phyloP scores from a whole-genome alignment of 352 stramenopile genomes.

The Phytophthora vignae region DNA sequence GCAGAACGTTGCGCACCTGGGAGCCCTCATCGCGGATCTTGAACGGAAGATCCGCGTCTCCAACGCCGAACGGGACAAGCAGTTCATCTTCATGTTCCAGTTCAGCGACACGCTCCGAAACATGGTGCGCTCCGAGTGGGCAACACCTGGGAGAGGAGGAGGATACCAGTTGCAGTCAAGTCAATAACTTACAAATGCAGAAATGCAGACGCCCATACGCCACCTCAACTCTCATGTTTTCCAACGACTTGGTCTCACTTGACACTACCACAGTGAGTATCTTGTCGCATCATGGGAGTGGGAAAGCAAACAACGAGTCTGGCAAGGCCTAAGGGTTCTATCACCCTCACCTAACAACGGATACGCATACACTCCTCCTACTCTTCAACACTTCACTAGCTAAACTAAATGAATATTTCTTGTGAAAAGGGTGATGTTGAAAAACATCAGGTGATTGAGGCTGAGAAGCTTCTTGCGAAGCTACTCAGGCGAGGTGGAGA shows the following conservation, averaged over 20 bases:
- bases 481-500: constrained; percentile 65
- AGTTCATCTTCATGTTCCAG: constrained; percentile 77
- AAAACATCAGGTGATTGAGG: constrained; percentile 48
- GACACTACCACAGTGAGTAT: no score
- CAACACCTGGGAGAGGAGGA: constrained; percentile 20
- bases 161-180: constrained; percentile 13
- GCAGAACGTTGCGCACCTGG: constrained; percentile 48
- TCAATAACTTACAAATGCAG: constrained; percentile 7
- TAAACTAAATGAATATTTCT: constrained; percentile 31
- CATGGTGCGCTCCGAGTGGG: constrained; percentile 45
- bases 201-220: not conserved
- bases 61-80: constrained; percentile 53
- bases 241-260: no score
- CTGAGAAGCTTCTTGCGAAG: constrained; percentile 16
- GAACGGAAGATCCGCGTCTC: constrained; percentile 43
- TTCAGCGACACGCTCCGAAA: constrained; percentile 55
- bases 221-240: no score
- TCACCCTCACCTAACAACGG: not conserved
- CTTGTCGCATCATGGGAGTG: no score
- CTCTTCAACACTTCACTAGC: no score
- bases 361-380: not conserved
- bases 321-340: no score
- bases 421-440: constrained; percentile 49
- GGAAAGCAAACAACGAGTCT: no score
- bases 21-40: constrained; percentile 42